A percentile compares a stretch with the other conserved stretches of the same genome.
Evolutionary conservation across 345 rosid genomes (phyloP).

Genomic region (Fremontodendron californicum): DNA sequence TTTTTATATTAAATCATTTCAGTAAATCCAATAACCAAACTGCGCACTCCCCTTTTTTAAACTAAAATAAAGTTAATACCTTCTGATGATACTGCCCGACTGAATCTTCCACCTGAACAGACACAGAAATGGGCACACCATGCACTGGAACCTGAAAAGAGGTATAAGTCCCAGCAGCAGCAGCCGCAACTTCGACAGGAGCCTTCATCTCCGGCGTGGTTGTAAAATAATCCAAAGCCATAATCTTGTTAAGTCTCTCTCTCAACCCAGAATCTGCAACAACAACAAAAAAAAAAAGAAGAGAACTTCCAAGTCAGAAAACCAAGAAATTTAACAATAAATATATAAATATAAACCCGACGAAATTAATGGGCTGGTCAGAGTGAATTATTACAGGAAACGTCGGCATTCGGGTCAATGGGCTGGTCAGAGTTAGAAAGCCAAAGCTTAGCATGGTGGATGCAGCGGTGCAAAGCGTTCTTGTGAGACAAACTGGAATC

Average conservation of each 20-base stretch:
- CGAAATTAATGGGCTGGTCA: slow-evolving; percentile 43
- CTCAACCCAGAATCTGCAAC: slow-evolving; percentile 64
- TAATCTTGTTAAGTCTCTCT: slow-evolving; percentile 70
- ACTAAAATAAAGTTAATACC: slow-evolving; percentile 27
- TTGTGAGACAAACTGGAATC: slow-evolving; percentile 72
- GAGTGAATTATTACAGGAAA: too few relatives aligned
- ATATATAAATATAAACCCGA: background rate
- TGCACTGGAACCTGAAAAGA: too few relatives aligned
- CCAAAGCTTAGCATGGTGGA: too few relatives aligned
- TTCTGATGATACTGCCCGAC: slow-evolving; percentile 36
- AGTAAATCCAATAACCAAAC: background rate
- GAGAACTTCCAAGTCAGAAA: background rate
- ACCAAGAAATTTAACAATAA: background rate
- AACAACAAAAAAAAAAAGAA: too few relatives aligned
- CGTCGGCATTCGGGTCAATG: too few relatives aligned
- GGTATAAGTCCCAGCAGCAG: slow-evolving; percentile 53
- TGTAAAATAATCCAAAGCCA: slow-evolving; percentile 83
- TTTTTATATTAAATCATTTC: background rate
- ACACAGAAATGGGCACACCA: slow-evolving; percentile 26
- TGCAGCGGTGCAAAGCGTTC: slow-evolving; percentile 68
- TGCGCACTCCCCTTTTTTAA: background rate
- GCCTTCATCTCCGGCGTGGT: too few relatives aligned
- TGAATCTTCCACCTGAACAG: slow-evolving; percentile 40
- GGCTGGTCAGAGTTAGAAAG: too few relatives aligned
- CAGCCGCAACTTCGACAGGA: slow-evolving; percentile 73